Conservation (phyloP, 495 filamentous ascomycete species). For the Xylona heveae region DNA sequence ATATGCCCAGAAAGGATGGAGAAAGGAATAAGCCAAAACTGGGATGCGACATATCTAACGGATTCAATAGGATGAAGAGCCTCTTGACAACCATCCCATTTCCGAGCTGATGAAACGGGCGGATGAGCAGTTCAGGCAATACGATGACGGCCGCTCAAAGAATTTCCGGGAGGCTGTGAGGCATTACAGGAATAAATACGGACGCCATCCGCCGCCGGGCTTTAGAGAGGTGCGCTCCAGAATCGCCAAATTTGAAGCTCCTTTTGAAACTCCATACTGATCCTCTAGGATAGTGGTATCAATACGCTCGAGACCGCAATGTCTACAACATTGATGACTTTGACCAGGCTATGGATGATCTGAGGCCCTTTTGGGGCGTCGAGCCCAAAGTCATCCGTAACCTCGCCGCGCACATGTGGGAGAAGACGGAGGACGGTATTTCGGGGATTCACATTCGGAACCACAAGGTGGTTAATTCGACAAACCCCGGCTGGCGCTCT, state of each 20-base stretch:
- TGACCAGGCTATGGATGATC: slow-evolving; percentile 48
- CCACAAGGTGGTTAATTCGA: slow-evolving; percentile 28
- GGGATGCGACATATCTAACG: too few relatives aligned
- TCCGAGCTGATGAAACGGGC: slow-evolving; percentile 12
- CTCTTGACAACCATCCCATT: slow-evolving; percentile 14
- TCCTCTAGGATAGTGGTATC: slow-evolving; percentile 32
- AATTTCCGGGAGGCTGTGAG: slow-evolving; percentile 35
- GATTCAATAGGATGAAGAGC: too few relatives aligned
- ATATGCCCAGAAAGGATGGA: background rate
- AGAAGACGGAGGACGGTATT: slow-evolving; percentile 31
- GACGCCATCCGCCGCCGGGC: slow-evolving; percentile 51
- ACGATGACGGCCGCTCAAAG: slow-evolving; percentile 14
- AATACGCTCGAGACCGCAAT: slow-evolving; percentile 35
- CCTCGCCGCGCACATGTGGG: slow-evolving; percentile 19
- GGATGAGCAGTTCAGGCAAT: slow-evolving; percentile 9
- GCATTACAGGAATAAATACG: slow-evolving; percentile 37
- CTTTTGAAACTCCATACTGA: too few relatives aligned
- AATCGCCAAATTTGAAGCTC: too few relatives aligned
- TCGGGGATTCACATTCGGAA: slow-evolving; percentile 31
- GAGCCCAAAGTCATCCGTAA: slow-evolving; percentile 31
- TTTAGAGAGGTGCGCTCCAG: slow-evolving; percentile 22
- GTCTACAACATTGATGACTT: slow-evolving; percentile 49
- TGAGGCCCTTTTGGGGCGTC: slow-evolving; percentile 50
- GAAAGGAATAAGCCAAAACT: background rate
- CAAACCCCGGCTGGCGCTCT: slow-evolving; percentile 39